Conservation (phyloP, 192 early-diverging fungal species). For the Coemansia sp. region DNA sequence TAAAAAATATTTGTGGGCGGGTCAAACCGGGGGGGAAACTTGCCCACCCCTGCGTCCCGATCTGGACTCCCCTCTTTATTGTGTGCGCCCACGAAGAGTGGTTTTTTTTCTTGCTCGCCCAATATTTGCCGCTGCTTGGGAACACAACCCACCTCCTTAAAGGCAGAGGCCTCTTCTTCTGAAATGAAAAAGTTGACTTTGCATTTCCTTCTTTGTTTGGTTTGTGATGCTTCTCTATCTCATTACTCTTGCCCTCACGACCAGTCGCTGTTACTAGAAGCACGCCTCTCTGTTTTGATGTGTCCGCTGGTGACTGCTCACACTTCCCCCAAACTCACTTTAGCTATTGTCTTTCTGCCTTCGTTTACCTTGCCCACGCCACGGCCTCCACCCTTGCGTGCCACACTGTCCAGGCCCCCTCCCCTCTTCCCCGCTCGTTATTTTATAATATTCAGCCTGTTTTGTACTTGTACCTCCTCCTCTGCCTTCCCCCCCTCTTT, state of each 20-base stretch:
- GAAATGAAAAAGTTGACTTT: slow-evolving; percentile 5
- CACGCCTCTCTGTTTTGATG: neutral
- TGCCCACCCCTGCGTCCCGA: neutral
- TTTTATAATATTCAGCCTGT: slow-evolving; percentile 2
- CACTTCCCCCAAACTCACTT: neutral
- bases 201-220: neutral
- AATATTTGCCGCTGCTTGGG: slow-evolving; percentile 7
- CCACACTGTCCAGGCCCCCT: neutral
- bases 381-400: neutral
- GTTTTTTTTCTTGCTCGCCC: neutral
- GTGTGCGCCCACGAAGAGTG: neutral
- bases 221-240: neutral
- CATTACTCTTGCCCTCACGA: neutral
- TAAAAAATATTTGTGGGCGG: neutral
- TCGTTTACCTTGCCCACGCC: neutral
- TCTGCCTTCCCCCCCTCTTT: neutral
- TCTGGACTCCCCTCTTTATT: neutral
- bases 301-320: neutral
- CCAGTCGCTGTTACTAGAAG: neutral
- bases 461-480: neutral
- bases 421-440: neutral
- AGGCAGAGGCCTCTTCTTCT: neutral
- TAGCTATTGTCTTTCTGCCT: neutral
- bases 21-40: neutral
- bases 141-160: neutral